Evolutionary conservation across 768 basidiomycete species (phyloP).

Genomic region (Serendipita sp.): DNA sequence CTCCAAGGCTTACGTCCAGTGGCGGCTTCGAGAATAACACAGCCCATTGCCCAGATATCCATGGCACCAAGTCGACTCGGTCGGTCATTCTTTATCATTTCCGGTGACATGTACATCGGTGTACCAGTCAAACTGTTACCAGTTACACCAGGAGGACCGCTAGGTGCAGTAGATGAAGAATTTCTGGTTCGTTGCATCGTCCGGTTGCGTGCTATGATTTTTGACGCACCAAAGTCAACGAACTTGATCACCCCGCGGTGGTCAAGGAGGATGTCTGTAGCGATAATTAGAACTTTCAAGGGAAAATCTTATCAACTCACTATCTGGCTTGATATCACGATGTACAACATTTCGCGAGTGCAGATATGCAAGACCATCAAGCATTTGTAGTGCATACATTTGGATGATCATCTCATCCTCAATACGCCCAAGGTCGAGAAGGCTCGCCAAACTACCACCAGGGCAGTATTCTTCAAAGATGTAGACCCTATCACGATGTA

Average conservation of each 20-base stretch:
- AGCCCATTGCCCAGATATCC: slow-evolving; percentile 97
- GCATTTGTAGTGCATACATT: slow-evolving; percentile 92
- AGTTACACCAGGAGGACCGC: slow-evolving; percentile 16
- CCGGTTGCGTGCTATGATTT: slow-evolving; percentile 81
- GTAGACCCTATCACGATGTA: slow-evolving; percentile 95
- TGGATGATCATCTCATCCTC: slow-evolving; percentile 94
- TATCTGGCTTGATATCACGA: slow-evolving; percentile 96
- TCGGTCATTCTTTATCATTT: slow-evolving; percentile 89
- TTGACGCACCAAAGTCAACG: slow-evolving; percentile 95
- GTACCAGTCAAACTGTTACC: slow-evolving; percentile 86
- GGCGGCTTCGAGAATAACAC: slow-evolving; percentile 91
- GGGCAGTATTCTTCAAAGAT: slow-evolving; percentile 99
- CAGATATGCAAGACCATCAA: slow-evolving; percentile 84
- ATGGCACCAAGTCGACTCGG: slow-evolving; percentile 82
- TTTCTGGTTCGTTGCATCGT: slow-evolving; percentile 61
- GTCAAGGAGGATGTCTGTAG: slow-evolving; percentile 77
- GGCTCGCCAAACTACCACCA: slow-evolving; percentile 76
- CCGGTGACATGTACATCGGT: slow-evolving; percentile 99
- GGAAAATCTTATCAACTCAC: slow-evolving; percentile 32
- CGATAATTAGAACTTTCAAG: not conserved
- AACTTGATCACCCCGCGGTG: slow-evolving; percentile 86
- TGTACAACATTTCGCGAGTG: slow-evolving; percentile 88
- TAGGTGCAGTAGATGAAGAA: slow-evolving; percentile 21
- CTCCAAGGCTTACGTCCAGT: slow-evolving; percentile 98
- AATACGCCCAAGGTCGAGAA: slow-evolving; percentile 84